phyloP scores from a whole-genome alignment of 2,329 filamentous ascomycete species.

The Scleromitrula shiraiana region DNA sequence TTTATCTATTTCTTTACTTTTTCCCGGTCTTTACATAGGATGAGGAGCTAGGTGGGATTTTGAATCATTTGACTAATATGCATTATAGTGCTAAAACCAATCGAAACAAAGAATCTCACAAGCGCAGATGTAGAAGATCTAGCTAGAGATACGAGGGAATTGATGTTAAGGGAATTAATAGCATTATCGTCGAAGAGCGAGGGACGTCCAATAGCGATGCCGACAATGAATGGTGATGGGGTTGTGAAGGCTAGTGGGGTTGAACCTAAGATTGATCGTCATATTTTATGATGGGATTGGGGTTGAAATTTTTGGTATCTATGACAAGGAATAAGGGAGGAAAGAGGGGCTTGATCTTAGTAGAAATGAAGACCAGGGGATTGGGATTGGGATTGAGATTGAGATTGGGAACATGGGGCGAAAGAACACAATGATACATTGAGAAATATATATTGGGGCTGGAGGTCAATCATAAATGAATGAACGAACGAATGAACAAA shows the following conservation, averaged over 20 bases:
- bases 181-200: conserved; percentile 44
- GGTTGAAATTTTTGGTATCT: no score
- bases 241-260: conserved; percentile 25
- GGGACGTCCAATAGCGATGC: conserved; percentile 30
- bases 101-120: conserved; percentile 66
- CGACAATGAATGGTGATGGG: conserved; percentile 18
- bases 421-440: no score
- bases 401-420: no score
- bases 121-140: conserved; percentile 71
- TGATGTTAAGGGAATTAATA: conserved; percentile 65
- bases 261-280: conserved; percentile 15
- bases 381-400: no score
- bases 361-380: no score
- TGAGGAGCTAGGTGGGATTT: neutral
- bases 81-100: conserved; percentile 64
- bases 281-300: conserved; percentile 4
- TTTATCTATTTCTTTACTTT: conserved; percentile 7
- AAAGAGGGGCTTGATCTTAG: no score
- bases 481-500: no score
- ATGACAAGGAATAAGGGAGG: no score
- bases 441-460: no score
- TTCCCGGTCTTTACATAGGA: neutral
- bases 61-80: conserved; percentile 11
- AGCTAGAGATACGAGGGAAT: conserved; percentile 56
- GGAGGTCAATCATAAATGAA: no score